Conservation (phyloP, 1,139 yeast genomes). For the Candida albicans region DNA sequence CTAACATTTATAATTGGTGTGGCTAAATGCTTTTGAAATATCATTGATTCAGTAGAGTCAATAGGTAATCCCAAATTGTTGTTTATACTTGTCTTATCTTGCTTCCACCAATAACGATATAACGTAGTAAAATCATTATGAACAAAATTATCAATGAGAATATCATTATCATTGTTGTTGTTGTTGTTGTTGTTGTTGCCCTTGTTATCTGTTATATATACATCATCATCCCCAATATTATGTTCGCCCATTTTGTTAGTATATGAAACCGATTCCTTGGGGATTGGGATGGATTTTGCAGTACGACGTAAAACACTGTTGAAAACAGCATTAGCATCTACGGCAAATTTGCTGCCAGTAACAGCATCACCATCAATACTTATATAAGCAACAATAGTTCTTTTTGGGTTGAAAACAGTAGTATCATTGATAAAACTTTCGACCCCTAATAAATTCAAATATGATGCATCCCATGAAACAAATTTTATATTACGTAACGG, state of each 20-base stretch:
- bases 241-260: constrained; percentile 11
- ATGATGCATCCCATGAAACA: constrained; percentile 46
- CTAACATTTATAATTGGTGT: constrained; percentile 38
- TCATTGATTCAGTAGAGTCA: constrained; percentile 28
- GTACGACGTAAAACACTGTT: constrained; percentile 33
- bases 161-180: background rate
- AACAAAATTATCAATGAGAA: constrained; percentile 14
- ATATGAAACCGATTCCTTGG: constrained; percentile 21
- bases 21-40: constrained; percentile 35
- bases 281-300: constrained; percentile 37
- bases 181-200: background rate
- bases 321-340: constrained; percentile 39
- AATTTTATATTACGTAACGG: constrained; percentile 45
- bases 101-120: constrained; percentile 38
- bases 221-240: constrained; percentile 16
- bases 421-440: constrained; percentile 25
- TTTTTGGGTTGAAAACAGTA: constrained; percentile 20
- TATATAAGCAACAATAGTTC: constrained; percentile 37
- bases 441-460: constrained; percentile 37
- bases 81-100: constrained; percentile 33
- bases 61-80: constrained; percentile 31
- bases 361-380: constrained; percentile 44
- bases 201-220: background rate
- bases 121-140: constrained; percentile 32
- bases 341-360: constrained; percentile 38